phyloP scores from a whole-genome alignment of 2,329 filamentous ascomycete species.

The Diaporthe sp. region DNA sequence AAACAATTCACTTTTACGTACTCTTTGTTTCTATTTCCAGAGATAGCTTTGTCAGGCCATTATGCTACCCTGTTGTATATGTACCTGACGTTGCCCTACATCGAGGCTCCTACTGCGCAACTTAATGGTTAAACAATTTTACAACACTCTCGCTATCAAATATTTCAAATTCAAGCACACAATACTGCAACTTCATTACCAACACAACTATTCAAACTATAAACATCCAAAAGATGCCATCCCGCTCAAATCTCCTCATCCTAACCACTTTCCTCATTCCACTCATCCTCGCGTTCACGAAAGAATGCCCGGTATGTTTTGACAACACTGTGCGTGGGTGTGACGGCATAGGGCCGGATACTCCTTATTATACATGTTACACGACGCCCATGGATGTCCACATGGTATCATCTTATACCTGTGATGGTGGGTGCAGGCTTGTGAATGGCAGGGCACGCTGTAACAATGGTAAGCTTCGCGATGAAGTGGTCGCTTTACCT shows the following conservation, averaged over 20 bases:
- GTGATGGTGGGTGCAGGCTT: conserved; percentile 2
- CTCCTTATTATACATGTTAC: neutral
- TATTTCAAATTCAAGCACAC: neutral
- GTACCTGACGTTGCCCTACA: neutral
- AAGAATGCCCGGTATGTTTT: conserved; percentile 2
- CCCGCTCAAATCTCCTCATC: neutral
- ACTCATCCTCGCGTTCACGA: neutral
- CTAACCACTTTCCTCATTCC: neutral
- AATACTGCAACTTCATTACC: neutral
- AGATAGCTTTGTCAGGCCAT: neutral
- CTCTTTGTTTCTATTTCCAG: neutral
- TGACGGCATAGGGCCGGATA: neutral
- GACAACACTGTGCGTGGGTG: conserved; percentile 11
- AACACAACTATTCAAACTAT: neutral
- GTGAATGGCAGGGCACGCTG: neutral
- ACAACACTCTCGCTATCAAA: neutral
- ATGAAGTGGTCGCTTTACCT: neutral
- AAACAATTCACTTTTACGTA: neutral
- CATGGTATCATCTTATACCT: neutral
- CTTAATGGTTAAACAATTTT: too few relatives aligned
- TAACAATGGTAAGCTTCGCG: neutral
- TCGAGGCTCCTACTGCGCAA: neutral
- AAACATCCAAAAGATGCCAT: neutral
- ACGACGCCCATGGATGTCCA: neutral
- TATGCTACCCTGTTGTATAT: neutral